Conservation (phyloP, 257 asterid genomes). For the Cinchona pubescens region DNA sequence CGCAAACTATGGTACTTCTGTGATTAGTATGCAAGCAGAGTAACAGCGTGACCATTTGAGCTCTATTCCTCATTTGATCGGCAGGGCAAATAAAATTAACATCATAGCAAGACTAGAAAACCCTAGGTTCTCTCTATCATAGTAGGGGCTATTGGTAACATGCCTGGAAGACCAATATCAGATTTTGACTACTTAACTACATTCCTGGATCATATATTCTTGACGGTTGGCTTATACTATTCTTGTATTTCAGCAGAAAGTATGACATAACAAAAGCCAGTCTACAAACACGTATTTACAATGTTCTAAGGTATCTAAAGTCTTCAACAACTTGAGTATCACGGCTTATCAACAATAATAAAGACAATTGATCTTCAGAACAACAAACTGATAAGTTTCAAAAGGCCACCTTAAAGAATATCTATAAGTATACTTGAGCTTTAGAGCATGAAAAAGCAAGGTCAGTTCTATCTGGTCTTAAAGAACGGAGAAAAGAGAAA, state of each 20-base stretch:
- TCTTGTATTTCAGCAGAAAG: not conserved
- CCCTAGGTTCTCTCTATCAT: not conserved
- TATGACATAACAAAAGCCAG: not conserved
- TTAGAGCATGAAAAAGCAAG: not conserved
- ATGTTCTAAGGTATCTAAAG: not conserved
- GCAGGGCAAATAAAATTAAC: not conserved
- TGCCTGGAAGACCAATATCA: not conserved
- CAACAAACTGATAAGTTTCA: not conserved
- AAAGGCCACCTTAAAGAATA: not conserved
- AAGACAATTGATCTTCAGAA: not conserved
- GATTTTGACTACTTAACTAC: not conserved
- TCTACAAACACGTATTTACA: not conserved
- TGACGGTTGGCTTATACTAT: not conserved
- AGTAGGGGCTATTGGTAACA: not conserved
- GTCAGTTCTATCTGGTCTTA: not conserved
- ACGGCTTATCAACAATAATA: not conserved
- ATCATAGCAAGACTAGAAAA: not conserved
- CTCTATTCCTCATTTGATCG: not conserved
- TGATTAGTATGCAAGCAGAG: not conserved
- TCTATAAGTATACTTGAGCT: not conserved
- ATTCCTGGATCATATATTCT: not conserved
- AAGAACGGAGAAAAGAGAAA: not conserved
- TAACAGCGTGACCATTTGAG: not conserved
- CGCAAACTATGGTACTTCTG: not conserved
- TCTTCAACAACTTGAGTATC: not conserved